Evolutionary conservation across 768 basidiomycete genomes (phyloP).

Genomic region (Mycena latifolia): DNA sequence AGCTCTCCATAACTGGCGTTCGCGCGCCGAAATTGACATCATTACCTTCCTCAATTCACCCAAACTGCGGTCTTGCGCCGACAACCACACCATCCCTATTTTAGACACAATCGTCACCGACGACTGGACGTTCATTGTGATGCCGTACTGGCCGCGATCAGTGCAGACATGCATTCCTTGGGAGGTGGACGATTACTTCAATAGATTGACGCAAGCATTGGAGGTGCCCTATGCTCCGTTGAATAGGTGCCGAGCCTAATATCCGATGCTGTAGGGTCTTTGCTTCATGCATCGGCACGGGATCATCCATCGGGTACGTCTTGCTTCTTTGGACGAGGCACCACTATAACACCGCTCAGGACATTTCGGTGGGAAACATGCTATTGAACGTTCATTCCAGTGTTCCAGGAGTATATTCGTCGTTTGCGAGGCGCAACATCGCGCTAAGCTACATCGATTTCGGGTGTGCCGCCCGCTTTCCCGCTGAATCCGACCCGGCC

Average conservation of each 20-base stretch:
- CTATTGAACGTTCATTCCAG: slow-evolving; percentile 33
- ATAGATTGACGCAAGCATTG: slow-evolving; percentile 29
- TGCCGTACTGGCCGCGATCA: slow-evolving; percentile 37
- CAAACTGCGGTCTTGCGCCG: slow-evolving; percentile 29
- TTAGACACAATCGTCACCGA: slow-evolving; percentile 32
- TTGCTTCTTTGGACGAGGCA: not conserved
- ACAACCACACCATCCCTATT: slow-evolving; percentile 37
- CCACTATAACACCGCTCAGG: slow-evolving; percentile 19
- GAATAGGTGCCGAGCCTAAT: slow-evolving; percentile 16
- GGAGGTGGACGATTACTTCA: slow-evolving; percentile 38
- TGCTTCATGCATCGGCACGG: slow-evolving; percentile 35
- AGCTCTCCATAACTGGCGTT: slow-evolving; percentile 29
- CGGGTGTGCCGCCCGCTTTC: slow-evolving; percentile 28
- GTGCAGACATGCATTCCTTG: slow-evolving; percentile 30
- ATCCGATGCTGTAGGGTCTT: slow-evolving; percentile 24
- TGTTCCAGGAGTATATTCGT: slow-evolving; percentile 30
- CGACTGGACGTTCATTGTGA: slow-evolving; percentile 35
- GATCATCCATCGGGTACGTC: slow-evolving; percentile 32
- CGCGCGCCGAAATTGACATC: slow-evolving; percentile 27
- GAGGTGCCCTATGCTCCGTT: slow-evolving; percentile 22
- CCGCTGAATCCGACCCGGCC: slow-evolving; percentile 16
- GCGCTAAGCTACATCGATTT: slow-evolving; percentile 33
- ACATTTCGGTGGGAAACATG: slow-evolving; percentile 32
- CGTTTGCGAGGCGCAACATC: slow-evolving; percentile 21
- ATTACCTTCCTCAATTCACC: slow-evolving; percentile 33